A percentile compares a stretch with the other conserved stretches of the same genome.
Evolutionary conservation across 2,329 filamentous ascomycete species (phyloP).

Genomic region (Colletotrichum tabaci): DNA sequence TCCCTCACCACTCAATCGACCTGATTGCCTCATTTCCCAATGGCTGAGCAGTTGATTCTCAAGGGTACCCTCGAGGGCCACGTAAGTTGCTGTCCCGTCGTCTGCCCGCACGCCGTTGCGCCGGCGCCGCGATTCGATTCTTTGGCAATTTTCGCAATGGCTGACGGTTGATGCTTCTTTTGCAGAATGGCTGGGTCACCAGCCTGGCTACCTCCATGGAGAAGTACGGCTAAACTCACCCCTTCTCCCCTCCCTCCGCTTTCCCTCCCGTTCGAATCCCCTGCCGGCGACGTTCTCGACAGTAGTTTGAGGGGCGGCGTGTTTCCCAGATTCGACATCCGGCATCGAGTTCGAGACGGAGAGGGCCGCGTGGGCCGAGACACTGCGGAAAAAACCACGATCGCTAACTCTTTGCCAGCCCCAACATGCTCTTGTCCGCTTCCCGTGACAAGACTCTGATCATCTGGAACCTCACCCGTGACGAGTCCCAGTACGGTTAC

Average conservation of each 20-base stretch:
- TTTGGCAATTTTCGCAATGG: conserved; percentile 24
- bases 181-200: conserved; percentile 96
- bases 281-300: conserved; percentile 16
- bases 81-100: conserved; percentile 66
- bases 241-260: background rate
- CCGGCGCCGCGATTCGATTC: conserved; percentile 32
- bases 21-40: conserved; percentile 65
- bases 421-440: conserved; percentile 99
- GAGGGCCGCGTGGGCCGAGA: background rate
- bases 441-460: conserved; percentile 99
- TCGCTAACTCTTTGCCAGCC: conserved; percentile 68
- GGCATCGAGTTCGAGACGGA: conserved; percentile 7
- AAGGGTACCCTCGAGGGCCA: conserved; percentile 99
- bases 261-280: background rate
- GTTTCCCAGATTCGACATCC: conserved; percentile 36
- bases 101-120: conserved; percentile 46
- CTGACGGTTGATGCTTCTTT: conserved; percentile 42
- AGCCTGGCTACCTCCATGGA: conserved; percentile 98
- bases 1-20: conserved; percentile 58
- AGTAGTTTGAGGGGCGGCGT: background rate
- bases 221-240: conserved; percentile 76
- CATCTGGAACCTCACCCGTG: conserved; percentile 99
- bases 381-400: conserved; percentile 23
- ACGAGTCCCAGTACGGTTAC: conserved; percentile 98
- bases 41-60: conserved; percentile 96